phyloP scores from a whole-genome alignment of 2,329 filamentous ascomycete genomes.

The Trichoderma koningii region DNA sequence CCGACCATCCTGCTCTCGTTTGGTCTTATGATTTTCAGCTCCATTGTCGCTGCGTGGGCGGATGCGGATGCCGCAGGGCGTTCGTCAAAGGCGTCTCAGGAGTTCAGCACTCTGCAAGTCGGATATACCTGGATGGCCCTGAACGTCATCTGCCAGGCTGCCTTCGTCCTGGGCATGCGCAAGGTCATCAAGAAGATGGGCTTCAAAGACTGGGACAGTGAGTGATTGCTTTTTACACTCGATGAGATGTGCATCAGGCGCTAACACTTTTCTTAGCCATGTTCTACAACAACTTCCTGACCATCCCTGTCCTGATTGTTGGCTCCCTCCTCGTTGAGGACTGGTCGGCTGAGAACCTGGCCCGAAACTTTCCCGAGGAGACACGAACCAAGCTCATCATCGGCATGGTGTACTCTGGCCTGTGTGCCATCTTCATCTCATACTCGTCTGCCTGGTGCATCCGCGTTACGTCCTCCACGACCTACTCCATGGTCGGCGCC shows the following conservation, averaged over 20 bases:
- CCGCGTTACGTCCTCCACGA: conserved; percentile 93
- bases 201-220: conserved; percentile 99
- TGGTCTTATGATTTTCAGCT: conserved; percentile 93
- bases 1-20: conserved; percentile 89
- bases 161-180: conserved; percentile 89
- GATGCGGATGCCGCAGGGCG: conserved; percentile 86
- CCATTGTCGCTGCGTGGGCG: conserved; percentile 92
- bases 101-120: conserved; percentile 86
- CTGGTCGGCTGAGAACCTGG: conserved; percentile 84
- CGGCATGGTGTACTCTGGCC: conserved; percentile 91
- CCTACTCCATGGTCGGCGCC: conserved; percentile 97
- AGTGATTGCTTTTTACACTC: conserved; percentile 45
- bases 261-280: conserved; percentile 69
- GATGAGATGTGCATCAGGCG: background rate
- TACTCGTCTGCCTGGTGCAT: conserved; percentile 99
- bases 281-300: conserved; percentile 99
- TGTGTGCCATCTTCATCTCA: conserved; percentile 96
- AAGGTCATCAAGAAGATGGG: conserved; percentile 99
- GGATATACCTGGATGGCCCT: conserved; percentile 98
- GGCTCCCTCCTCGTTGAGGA: conserved; percentile 84
- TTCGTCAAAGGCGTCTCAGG: conserved; percentile 64
- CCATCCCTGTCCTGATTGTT: conserved; percentile 85
- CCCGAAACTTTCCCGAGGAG: conserved; percentile 83
- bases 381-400: conserved; percentile 76
- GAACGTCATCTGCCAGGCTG: conserved; percentile 92